phyloP scores from a whole-genome alignment of 2,329 filamentous ascomycete species.

The Davidsoniella australis region DNA sequence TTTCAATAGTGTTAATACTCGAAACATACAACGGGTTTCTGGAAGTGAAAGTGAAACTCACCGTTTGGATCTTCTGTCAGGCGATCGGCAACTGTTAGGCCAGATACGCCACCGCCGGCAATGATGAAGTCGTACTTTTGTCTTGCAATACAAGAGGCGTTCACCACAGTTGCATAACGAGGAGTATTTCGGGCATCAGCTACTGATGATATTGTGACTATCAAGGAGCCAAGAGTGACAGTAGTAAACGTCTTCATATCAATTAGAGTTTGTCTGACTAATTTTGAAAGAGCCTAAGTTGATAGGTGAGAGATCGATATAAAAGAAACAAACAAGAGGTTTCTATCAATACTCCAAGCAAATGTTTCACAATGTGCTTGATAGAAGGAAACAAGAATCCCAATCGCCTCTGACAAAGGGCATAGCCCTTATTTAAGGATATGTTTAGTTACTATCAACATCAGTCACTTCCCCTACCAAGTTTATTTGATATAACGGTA shows the following conservation, averaged over 20 bases:
- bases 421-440: no score
- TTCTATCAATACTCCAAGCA: no score
- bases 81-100: slow-evolving; percentile 22
- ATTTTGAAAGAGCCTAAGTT: neutral
- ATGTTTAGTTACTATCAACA: no score
- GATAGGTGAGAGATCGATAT: no score
- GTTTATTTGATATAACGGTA: no score
- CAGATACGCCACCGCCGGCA: slow-evolving; percentile 22
- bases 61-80: slow-evolving; percentile 21
- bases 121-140: slow-evolving; percentile 19
- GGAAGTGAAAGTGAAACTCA: slow-evolving; percentile 7
- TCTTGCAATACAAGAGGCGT: slow-evolving; percentile 1
- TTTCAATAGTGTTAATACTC: slow-evolving; percentile 6
- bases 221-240: neutral
- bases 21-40: neutral
- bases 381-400: no score
- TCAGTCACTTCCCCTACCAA: no score
- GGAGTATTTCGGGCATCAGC: neutral
- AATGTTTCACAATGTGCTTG: no score
- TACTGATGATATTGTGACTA: neutral
- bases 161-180: slow-evolving; percentile 6
- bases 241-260: no score
- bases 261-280: no score
- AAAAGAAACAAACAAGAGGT: no score
- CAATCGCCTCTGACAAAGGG: no score